Conservation (phyloP, 345 rosid species). For the Rhodomyrtus tomentosa region DNA sequence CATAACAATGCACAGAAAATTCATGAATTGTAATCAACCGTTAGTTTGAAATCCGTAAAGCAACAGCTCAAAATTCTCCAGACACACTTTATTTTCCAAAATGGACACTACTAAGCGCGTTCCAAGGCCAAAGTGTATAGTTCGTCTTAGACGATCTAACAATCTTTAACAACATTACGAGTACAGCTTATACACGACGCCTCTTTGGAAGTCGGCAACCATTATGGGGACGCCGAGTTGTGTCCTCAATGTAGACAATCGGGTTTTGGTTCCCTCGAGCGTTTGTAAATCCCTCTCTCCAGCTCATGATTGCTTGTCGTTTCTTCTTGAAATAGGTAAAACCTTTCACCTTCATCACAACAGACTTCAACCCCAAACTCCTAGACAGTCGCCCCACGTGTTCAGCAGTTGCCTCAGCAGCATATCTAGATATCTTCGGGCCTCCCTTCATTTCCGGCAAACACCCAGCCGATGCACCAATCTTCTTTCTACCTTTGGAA, state of each 20-base stretch:
- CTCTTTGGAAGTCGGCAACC: conserved; percentile 81
- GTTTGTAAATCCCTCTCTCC: conserved; percentile 51
- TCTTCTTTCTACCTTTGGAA: conserved; percentile 63
- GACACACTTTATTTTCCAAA: not conserved
- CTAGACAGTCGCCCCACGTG: conserved; percentile 57
- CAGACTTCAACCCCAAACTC: conserved; percentile 59
- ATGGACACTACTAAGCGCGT: not conserved
- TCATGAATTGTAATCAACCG: not conserved
- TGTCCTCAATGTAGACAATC: conserved; percentile 66
- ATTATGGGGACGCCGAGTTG: conserved; percentile 73
- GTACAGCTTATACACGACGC: conserved; percentile 31
- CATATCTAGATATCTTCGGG: conserved; percentile 44
- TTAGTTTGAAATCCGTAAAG: not conserved
- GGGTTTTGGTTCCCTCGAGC: conserved; percentile 41
- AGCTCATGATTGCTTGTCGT: conserved; percentile 66
- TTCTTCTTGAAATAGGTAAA: conserved; percentile 75
- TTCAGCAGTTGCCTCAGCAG: conserved; percentile 91
- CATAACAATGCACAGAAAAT: not conserved
- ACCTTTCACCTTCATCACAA: conserved; percentile 82
- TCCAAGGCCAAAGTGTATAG: not conserved
- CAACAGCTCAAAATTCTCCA: not conserved
- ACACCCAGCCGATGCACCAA: conserved; percentile 49
- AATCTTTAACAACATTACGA: not conserved
- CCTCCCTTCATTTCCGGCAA: conserved; percentile 46
- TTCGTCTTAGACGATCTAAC: not conserved